phyloP scores from a whole-genome alignment of 192 early-diverging fungal species.

The Glomus cerebriforme region DNA sequence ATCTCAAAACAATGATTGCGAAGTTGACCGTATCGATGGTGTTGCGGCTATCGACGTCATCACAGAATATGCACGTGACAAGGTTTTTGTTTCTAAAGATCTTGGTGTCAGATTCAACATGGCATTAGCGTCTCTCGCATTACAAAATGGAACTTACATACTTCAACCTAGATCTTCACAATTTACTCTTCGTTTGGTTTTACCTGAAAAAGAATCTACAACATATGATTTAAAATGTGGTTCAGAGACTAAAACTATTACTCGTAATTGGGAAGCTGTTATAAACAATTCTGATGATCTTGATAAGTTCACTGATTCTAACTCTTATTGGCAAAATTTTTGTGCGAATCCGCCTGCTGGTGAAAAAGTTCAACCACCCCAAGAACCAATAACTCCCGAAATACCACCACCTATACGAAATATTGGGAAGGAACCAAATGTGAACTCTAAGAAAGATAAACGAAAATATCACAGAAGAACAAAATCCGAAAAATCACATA shows the following conservation, averaged over 20 bases:
- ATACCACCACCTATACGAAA: neutral
- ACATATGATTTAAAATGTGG: slow-evolving; percentile 40
- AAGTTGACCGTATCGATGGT: slow-evolving; percentile 39
- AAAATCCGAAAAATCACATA: neutral
- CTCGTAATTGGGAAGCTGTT: slow-evolving; percentile 36
- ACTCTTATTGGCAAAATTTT: slow-evolving; percentile 39
- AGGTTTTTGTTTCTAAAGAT: slow-evolving; percentile 43
- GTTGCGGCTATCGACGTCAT: slow-evolving; percentile 37
- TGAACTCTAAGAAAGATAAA: neutral
- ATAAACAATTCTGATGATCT: slow-evolving; percentile 32
- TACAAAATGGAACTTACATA: slow-evolving; percentile 30
- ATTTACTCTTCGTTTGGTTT: slow-evolving; percentile 37
- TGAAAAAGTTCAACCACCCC: slow-evolving; percentile 8
- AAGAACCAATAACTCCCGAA: neutral
- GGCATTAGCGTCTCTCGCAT: slow-evolving; percentile 36
- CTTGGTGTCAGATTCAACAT: slow-evolving; percentile 46
- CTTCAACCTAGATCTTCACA: slow-evolving; percentile 9
- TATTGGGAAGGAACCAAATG: neutral
- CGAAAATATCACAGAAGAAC: neutral
- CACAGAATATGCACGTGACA: slow-evolving; percentile 38
- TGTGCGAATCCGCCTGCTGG: slow-evolving; percentile 31
- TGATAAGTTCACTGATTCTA: slow-evolving; percentile 37
- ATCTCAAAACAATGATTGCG: slow-evolving; percentile 30
- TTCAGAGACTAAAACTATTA: slow-evolving; percentile 32
- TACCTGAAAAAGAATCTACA: slow-evolving; percentile 37